These are phyloP conservation scores for Castanea sativa DNA, from an alignment of 306 rosid genomes.

Conservation along the genomic window DNA sequence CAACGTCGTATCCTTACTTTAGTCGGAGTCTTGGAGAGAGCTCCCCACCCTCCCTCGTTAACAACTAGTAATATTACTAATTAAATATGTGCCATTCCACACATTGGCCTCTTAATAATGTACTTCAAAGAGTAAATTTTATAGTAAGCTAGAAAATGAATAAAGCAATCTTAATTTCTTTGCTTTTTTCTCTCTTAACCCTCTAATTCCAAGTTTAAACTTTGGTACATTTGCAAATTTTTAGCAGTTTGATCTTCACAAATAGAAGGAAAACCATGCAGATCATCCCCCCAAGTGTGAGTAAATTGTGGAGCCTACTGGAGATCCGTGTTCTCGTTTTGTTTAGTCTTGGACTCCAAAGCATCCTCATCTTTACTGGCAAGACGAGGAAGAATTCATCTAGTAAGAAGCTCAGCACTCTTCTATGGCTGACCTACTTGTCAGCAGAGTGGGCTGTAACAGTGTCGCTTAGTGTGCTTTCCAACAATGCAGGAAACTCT, in stretches of 20 bases:
- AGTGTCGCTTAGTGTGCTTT: slow-evolving; percentile 18
- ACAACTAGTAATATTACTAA: too few species aligned
- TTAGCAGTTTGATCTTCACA: not conserved
- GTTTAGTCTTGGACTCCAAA: slow-evolving; percentile 29
- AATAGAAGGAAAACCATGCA: not conserved
- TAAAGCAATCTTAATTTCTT: too few species aligned
- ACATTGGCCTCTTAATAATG: too few species aligned
- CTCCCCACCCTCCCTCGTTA: too few species aligned
- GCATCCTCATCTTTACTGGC: slow-evolving; percentile 18
- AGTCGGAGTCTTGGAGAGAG: too few species aligned
- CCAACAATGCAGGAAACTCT: not conserved
- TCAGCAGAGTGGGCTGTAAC: slow-evolving; percentile 38
- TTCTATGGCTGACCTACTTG: slow-evolving; percentile 29
- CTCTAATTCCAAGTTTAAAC: too few species aligned
- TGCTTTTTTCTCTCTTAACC: too few species aligned
- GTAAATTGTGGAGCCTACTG: slow-evolving; percentile 26
- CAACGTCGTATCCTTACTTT: too few species aligned
- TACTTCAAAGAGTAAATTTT: too few species aligned
- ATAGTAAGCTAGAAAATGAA: too few species aligned
- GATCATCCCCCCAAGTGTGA: not conserved
- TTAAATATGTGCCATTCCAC: too few species aligned
- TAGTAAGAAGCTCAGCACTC: not conserved
- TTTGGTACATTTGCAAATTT: too few species aligned
- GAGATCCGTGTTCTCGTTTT: slow-evolving; percentile 24
- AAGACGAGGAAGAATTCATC: slow-evolving; percentile 23